Percentiles rank a stretch among this genome's conserved stretches.
Evolutionary conservation across 352 stramenopile species (phyloP).

Genomic region (Proteromonas lacertae): DNA sequence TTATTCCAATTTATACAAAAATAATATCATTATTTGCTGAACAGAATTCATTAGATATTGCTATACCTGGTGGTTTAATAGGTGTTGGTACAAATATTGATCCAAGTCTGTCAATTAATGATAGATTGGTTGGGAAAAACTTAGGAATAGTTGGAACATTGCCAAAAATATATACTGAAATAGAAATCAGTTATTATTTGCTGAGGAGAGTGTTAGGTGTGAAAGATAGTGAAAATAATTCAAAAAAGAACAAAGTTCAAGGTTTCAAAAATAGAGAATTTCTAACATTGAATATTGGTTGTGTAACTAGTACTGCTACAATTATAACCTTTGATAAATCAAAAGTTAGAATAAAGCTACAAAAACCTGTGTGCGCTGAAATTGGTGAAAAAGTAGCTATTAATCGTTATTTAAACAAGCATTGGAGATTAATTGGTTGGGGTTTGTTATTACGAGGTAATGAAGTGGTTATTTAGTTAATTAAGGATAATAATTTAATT

Average conservation of each 20-base stretch:
- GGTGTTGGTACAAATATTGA: constrained; percentile 96
- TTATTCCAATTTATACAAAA: constrained; percentile 25
- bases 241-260: constrained; percentile 92
- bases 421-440: constrained; percentile 99
- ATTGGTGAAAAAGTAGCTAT: constrained; percentile 99
- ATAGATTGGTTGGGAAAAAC: constrained; percentile 89
- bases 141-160: constrained; percentile 79
- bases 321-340: no score
- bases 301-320: constrained; percentile 83
- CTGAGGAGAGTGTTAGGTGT: constrained; percentile 90
- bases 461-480: no score
- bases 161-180: constrained; percentile 87
- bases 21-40: constrained; percentile 91
- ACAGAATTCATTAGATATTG: constrained; percentile 93
- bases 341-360: constrained; percentile 87
- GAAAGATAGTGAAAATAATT: constrained; percentile 89
- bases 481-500: no score
- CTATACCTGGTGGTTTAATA: no score
- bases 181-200: constrained; percentile 97
- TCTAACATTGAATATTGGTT: constrained; percentile 99
- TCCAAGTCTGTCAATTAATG: constrained; percentile 82
- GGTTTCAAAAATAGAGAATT: constrained; percentile 95
- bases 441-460: constrained; percentile 87
- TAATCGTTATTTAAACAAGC: constrained; percentile 72
- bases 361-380: constrained; percentile 93